A percentile compares a stretch with the other conserved stretches of the same genome.
Conservation (phyloP, 805 yeast species). For the Ogataea nakhonphanomensis region DNA sequence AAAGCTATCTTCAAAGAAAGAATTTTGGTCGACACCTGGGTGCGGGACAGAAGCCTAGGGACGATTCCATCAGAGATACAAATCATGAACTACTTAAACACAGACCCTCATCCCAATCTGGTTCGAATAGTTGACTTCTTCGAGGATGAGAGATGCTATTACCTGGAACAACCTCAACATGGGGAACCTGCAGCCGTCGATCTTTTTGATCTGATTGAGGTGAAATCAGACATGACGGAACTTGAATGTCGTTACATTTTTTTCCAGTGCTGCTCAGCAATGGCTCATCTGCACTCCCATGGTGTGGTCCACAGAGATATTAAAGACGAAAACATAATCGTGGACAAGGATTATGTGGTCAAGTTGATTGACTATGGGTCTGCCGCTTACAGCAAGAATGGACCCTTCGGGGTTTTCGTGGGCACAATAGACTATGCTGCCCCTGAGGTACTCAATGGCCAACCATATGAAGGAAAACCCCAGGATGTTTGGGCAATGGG, state of each 20-base stretch:
- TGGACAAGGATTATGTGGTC: conserved; percentile 75
- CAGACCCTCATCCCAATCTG: conserved; percentile 82
- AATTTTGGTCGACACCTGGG: conserved; percentile 96
- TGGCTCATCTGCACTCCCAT: conserved; percentile 74
- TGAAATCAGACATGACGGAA: conserved; percentile 77
- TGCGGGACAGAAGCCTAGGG: conserved; percentile 84
- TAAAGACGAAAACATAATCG: conserved; percentile 90
- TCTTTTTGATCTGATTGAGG: conserved; percentile 86
- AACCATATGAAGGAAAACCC: conserved; percentile 85
- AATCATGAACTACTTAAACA: conserved; percentile 77
- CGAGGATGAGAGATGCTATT: conserved; percentile 86
- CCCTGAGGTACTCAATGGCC: conserved; percentile 90
- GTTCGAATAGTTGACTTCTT: conserved; percentile 85
- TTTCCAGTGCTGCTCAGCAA: conserved; percentile 73
- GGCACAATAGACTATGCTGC: conserved; percentile 98
- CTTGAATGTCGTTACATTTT: conserved; percentile 74
- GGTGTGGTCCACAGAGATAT: conserved; percentile 94
- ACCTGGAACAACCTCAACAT: conserved; percentile 87
- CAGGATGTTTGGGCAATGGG: conserved; percentile 99
- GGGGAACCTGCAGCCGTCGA: conserved; percentile 91
- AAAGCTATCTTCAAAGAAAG: conserved; percentile 90
- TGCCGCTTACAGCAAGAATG: conserved; percentile 85
- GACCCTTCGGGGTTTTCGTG: conserved; percentile 96
- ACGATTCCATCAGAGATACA: conserved; percentile 97
- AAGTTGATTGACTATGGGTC: conserved; percentile 94